These are phyloP conservation scores for Cornus controversa DNA, from an alignment of 148 eudicot genomes.

Conservation along the genomic window DNA sequence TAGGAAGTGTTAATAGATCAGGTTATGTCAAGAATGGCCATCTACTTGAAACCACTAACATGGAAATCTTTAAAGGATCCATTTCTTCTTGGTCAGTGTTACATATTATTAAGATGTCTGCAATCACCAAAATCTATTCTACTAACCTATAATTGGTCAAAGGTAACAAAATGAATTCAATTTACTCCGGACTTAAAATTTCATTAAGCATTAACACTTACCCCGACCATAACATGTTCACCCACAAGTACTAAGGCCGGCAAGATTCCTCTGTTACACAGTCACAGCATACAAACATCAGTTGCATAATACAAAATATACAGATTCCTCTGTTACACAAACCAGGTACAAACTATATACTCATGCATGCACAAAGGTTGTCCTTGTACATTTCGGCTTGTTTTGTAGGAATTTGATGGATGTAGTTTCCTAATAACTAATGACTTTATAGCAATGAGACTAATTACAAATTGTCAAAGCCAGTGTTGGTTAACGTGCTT, in stretches of 20 bases:
- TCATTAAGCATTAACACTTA: conserved; percentile 29
- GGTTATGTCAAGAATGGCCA: background rate
- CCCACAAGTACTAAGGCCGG: conserved; percentile 64
- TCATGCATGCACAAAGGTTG: background rate
- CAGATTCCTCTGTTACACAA: no score
- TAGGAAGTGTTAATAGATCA: background rate
- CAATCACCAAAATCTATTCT: background rate
- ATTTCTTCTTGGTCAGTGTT: background rate
- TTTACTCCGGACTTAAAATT: background rate
- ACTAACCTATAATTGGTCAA: background rate
- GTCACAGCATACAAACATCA: background rate
- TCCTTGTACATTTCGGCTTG: background rate
- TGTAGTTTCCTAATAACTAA: background rate
- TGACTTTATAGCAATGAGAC: background rate
- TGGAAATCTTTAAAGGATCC: background rate
- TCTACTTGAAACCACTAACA: conserved; percentile 2
- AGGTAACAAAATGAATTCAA: background rate
- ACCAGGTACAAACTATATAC: background rate
- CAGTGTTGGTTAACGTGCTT: no score
- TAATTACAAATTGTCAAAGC: background rate
- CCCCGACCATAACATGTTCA: conserved; percentile 53
- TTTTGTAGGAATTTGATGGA: background rate
- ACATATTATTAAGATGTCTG: background rate
- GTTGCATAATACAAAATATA: background rate
- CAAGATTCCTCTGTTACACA: conserved; percentile 72